Evolutionary conservation across 1,284 basidiomycete genomes (phyloP).

Genomic region (Volvariella surrecta): DNA sequence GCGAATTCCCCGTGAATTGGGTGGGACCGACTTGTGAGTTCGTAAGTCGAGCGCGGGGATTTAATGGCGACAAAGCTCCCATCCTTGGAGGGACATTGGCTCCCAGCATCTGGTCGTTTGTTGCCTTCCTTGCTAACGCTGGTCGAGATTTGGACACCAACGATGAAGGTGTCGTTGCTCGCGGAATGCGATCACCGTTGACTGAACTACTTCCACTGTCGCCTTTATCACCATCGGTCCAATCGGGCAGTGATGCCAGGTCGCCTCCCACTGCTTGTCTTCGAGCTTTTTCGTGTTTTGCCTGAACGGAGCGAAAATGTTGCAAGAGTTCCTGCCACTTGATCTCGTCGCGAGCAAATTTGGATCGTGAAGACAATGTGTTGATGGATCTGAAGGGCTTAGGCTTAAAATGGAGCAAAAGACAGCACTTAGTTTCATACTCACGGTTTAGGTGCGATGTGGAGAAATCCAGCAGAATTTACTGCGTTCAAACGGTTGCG

Average conservation of each 20-base stretch:
- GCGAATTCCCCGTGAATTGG: slow-evolving; percentile 12
- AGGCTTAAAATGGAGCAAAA: slow-evolving; percentile 4
- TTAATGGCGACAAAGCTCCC: slow-evolving; percentile 60
- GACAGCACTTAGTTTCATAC: slow-evolving; percentile 13
- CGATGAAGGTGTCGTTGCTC: slow-evolving; percentile 16
- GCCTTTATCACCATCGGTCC: slow-evolving; percentile 32
- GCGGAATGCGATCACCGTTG: slow-evolving; percentile 29
- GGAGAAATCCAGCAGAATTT: slow-evolving; percentile 89
- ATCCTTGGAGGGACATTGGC: slow-evolving; percentile 19
- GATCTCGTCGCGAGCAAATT: slow-evolving; percentile 79
- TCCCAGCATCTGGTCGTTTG: slow-evolving; percentile 1
- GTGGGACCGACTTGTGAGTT: slow-evolving; percentile 33
- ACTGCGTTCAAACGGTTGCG: slow-evolving; percentile 92
- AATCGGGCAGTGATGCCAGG: slow-evolving; percentile 31
- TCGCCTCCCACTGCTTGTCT: slow-evolving; percentile 56
- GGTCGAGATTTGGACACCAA: background rate
- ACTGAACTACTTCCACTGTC: slow-evolving; percentile 35
- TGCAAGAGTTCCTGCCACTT: slow-evolving; percentile 89
- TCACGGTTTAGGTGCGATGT: slow-evolving; percentile 78
- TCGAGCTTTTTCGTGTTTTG: slow-evolving; percentile 81
- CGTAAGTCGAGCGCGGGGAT: slow-evolving; percentile 49
- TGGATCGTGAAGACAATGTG: slow-evolving; percentile 50
- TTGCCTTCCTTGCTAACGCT: slow-evolving; percentile 9
- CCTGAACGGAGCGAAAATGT: slow-evolving; percentile 81
- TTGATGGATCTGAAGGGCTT: slow-evolving; percentile 18